Percentiles rank a stretch among this genome's conserved stretches.
These are phyloP conservation scores for Septoria petroselini DNA, from an alignment of 2,329 filamentous ascomycete genomes.

Conservation along the genomic window DNA sequence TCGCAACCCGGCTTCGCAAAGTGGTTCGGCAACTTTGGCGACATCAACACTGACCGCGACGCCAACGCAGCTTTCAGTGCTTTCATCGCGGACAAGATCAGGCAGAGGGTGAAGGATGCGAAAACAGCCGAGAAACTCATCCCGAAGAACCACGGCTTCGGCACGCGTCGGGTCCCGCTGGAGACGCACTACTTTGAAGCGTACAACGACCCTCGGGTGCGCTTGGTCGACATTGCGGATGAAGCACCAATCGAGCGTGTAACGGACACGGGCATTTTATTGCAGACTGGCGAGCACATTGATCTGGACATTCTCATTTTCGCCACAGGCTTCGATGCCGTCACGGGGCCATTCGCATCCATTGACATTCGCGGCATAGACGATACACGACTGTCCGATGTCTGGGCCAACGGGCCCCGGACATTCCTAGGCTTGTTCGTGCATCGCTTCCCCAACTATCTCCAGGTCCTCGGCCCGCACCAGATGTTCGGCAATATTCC, in stretches of 20 bases:
- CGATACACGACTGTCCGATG: slow-evolving; percentile 33
- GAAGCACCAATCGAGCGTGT: slow-evolving; percentile 45
- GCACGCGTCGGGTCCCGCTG: slow-evolving; percentile 35
- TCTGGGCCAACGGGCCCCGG: slow-evolving; percentile 39
- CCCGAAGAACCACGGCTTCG: slow-evolving; percentile 47
- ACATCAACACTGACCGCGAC: slow-evolving; percentile 37
- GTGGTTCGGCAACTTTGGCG: slow-evolving; percentile 45
- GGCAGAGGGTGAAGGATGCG: slow-evolving; percentile 44
- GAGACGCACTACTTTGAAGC: slow-evolving; percentile 53
- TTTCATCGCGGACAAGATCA: slow-evolving; percentile 47
- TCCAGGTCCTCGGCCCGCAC: slow-evolving; percentile 42
- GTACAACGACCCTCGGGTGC: slow-evolving; percentile 47
- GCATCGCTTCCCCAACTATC: slow-evolving; percentile 36
- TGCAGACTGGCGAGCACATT: slow-evolving; percentile 38
- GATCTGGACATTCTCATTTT: slow-evolving; percentile 41
- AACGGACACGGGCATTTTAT: slow-evolving; percentile 42
- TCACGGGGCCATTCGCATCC: slow-evolving; percentile 29
- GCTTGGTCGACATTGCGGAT: slow-evolving; percentile 47
- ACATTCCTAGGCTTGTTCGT: slow-evolving; percentile 39
- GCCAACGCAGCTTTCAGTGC: slow-evolving; percentile 45
- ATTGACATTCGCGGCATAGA: slow-evolving; percentile 33
- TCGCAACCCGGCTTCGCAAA: slow-evolving; percentile 37
- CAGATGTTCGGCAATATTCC: slow-evolving; percentile 43
- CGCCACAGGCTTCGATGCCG: slow-evolving; percentile 43
- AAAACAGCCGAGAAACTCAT: slow-evolving; percentile 51